Conservation (phyloP, 2,329 filamentous ascomycete genomes). For the Phaeosphaeria sp. region DNA sequence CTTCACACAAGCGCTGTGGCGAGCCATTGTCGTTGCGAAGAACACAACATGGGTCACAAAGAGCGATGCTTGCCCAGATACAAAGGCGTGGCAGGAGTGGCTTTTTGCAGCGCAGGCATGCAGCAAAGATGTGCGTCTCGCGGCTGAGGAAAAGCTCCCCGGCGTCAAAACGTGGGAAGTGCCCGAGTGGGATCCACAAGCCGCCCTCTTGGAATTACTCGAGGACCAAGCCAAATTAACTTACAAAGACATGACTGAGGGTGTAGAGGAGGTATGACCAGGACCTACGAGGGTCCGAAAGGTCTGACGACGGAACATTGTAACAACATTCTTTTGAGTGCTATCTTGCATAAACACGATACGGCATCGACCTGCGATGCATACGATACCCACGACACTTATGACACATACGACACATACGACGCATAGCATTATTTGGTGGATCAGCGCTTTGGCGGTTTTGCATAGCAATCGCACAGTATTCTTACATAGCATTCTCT, state of each 20-base stretch:
- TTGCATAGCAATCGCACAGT: conserved; percentile 9
- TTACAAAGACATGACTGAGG: conserved; percentile 16
- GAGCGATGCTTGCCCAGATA: conserved; percentile 51
- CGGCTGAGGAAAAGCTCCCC: conserved; percentile 10
- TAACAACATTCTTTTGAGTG: conserved; percentile 5
- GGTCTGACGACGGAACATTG: neutral
- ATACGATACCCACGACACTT: neutral
- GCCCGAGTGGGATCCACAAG: conserved; percentile 44
- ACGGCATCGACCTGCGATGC: conserved; percentile 1
- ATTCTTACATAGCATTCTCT: neutral
- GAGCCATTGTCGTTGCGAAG: conserved; percentile 55
- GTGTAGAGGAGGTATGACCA: conserved; percentile 22
- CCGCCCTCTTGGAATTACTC: conserved; percentile 24
- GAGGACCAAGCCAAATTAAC: conserved; percentile 24
- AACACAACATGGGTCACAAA: conserved; percentile 51
- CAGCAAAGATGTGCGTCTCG: conserved; percentile 19
- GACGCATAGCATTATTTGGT: neutral
- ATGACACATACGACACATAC: neutral
- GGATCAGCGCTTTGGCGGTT: neutral
- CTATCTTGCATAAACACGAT: conserved; percentile 7
- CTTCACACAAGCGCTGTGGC: conserved; percentile 59
- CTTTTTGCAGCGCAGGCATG: conserved; percentile 42
- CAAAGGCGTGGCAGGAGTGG: conserved; percentile 52
- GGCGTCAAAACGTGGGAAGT: conserved; percentile 40
- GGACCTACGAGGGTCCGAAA: neutral